phyloP scores from a whole-genome alignment of 164 flowering plant genomes.

The Cinnamomum chago region DNA sequence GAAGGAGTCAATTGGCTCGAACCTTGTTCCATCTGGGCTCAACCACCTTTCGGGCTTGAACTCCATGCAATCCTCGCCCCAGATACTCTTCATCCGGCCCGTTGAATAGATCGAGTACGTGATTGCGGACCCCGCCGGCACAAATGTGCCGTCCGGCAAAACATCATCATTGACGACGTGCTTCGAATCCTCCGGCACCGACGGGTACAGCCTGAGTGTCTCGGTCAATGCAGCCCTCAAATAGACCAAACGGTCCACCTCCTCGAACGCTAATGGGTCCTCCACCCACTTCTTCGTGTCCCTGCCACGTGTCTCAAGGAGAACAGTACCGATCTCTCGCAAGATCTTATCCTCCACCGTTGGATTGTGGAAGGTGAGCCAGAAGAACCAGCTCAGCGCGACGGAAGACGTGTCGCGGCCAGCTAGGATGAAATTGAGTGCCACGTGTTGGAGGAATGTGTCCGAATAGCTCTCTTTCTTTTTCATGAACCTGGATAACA shows the following conservation, averaged over 20 bases:
- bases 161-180: constrained; percentile 48
- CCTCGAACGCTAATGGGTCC: constrained; percentile 57
- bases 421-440: constrained; percentile 47
- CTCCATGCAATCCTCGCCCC: constrained; percentile 63
- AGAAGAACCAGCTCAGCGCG: constrained; percentile 43
- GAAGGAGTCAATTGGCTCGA: constrained; percentile 34
- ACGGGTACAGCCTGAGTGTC: constrained; percentile 61
- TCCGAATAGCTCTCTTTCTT: constrained; percentile 37
- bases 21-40: constrained; percentile 30
- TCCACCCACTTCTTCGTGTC: constrained; percentile 43
- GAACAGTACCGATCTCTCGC: constrained; percentile 39
- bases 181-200: constrained; percentile 73
- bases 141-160: constrained; percentile 59
- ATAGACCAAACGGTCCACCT: constrained; percentile 54
- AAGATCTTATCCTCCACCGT: constrained; percentile 36
- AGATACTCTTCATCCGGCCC: constrained; percentile 50
- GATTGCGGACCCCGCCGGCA: constrained; percentile 58
- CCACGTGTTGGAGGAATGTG: constrained; percentile 38
- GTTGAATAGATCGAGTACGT: constrained; percentile 63
- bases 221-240: constrained; percentile 63
- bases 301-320: constrained; percentile 50
- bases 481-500: constrained; percentile 46
- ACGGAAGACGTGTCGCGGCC: constrained; percentile 53
- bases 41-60: constrained; percentile 69
- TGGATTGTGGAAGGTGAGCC: constrained; percentile 25